phyloP scores from a whole-genome alignment of 371 early-diverging fungal species.

The Massospora cicadina region DNA sequence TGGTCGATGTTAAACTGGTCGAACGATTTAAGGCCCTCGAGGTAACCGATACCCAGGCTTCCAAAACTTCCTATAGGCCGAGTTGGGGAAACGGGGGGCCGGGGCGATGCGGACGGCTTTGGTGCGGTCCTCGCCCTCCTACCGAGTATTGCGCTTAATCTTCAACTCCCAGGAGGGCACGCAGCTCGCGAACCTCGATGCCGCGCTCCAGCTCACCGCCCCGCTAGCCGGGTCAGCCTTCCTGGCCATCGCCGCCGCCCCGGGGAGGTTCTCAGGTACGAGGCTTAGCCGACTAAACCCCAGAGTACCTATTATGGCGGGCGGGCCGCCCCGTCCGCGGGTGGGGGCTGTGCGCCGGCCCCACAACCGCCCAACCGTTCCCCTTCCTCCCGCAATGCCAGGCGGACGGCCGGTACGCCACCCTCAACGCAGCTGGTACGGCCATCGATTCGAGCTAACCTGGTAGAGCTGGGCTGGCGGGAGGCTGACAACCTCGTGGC shows the following conservation, averaged over 20 bases:
- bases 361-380: neutral
- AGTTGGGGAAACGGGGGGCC: neutral
- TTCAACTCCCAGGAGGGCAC: neutral
- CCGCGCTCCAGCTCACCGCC: neutral
- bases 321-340: neutral
- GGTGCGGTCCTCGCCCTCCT: neutral
- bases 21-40: neutral
- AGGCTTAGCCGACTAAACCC: neutral
- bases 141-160: neutral
- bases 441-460: no score
- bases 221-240: neutral
- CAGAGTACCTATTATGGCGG: neutral
- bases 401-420: neutral
- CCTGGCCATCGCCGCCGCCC: neutral
- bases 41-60: neutral
- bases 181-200: neutral
- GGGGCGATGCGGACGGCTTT: neutral
- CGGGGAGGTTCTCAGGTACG: neutral
- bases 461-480: neutral
- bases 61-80: neutral
- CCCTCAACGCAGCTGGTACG: neutral
- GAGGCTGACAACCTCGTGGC: neutral
- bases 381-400: neutral
- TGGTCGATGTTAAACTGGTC: neutral
- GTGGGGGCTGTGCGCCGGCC: neutral